A percentile compares a stretch with the other conserved stretches of the same genome.
phyloP scores from a whole-genome alignment of 192 early-diverging fungal genomes.

The Jimgerdemannia flammicorona region DNA sequence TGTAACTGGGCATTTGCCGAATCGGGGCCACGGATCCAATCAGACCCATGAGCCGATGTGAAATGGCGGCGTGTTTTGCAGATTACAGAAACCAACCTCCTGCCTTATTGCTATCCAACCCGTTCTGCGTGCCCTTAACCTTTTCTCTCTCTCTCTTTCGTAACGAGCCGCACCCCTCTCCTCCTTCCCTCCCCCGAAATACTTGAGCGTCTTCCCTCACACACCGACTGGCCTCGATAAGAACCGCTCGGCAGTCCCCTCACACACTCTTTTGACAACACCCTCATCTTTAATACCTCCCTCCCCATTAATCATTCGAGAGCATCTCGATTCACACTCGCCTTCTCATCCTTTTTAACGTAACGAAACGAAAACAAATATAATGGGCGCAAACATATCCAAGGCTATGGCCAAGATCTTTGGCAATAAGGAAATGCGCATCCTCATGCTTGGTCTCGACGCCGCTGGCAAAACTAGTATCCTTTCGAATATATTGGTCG shows the following conservation, averaged over 20 bases:
- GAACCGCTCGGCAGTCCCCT: background rate
- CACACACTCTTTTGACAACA: background rate
- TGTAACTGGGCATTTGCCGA: background rate
- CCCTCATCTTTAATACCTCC: background rate
- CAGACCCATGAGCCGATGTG: background rate
- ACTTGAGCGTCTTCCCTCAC: background rate
- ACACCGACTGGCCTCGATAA: no score
- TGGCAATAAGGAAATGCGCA: slow-evolving; percentile 95
- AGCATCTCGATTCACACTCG: background rate
- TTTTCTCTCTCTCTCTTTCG: background rate
- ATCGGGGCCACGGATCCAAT: background rate
- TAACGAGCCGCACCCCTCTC: background rate
- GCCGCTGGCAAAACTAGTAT: slow-evolving; percentile 91
- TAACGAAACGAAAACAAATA: background rate
- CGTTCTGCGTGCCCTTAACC: background rate
- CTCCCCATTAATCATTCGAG: background rate
- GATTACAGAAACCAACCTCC: background rate
- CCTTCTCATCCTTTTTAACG: background rate
- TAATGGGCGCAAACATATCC: slow-evolving; percentile 76
- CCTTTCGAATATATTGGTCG: background rate
- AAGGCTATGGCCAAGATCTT: slow-evolving; percentile 72
- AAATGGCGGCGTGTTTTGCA: background rate
- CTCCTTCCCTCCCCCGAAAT: background rate
- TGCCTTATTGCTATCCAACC: background rate
- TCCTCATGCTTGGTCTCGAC: slow-evolving; percentile 92